A percentile compares a stretch with the other conserved stretches of the same genome.
Conservation (phyloP, 2,329 filamentous ascomycete genomes). For the Botryosphaeria dothidea region DNA sequence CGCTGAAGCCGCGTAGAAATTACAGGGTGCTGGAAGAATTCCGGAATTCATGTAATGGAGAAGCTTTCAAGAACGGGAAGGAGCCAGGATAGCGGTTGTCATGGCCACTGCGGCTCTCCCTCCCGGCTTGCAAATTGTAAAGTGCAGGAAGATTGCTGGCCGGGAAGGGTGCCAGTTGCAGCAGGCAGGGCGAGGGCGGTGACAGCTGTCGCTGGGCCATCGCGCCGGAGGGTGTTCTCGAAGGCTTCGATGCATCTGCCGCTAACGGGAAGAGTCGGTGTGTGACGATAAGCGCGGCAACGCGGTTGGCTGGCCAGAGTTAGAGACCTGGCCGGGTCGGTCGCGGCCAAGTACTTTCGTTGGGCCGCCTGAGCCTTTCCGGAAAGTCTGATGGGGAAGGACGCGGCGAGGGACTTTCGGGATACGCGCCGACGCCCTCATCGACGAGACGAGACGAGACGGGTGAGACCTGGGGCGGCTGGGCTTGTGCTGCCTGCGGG, state of each 20-base stretch:
- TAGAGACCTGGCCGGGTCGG: not conserved
- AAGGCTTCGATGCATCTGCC: constrained; percentile 14
- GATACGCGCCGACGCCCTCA: not conserved
- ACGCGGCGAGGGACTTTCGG: not conserved
- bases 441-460: not conserved
- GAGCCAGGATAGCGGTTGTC: not conserved
- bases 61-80: constrained; percentile 4
- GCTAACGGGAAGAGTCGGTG: constrained; percentile 15
- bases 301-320: constrained; percentile 2
- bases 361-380: not conserved
- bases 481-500: constrained; percentile 13
- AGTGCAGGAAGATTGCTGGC: not conserved
- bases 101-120: not conserved
- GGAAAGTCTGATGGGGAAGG: not conserved
- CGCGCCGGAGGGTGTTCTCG: constrained; percentile 7
- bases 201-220: not conserved
- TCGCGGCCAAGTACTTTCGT: not conserved
- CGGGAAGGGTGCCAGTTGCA: not conserved
- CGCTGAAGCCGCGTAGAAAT: constrained; percentile 1
- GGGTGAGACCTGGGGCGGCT: not conserved
- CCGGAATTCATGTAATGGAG: not conserved
- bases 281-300: constrained; percentile 12
- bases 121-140: not conserved
- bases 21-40: constrained; percentile 1
- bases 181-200: not conserved